These are phyloP conservation scores for Triticum aestivum DNA, from an alignment of 176 grass and related monocot genomes.

Conservation along the genomic window IWGSC_CS_RefSeq_v2.1 NC_057801.1:63047240-63047739, in stretches of 20 bases:
- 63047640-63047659: no score
- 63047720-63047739: neutral
- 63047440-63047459: neutral
- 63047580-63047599: neutral
- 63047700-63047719: neutral
- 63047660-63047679: neutral
- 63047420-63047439: neutral
- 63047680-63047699: neutral
- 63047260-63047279: constrained; percentile 35
- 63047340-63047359: constrained; percentile 22
- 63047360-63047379: neutral
- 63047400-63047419: neutral
- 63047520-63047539: neutral
- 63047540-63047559: neutral
- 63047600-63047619: neutral
- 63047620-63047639: no score
- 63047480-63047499: neutral
- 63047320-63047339: constrained; percentile 23
- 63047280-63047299: neutral
- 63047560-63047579: neutral
- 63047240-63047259: constrained; percentile 25
- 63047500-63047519: neutral
- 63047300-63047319: constrained; percentile 33
- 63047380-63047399: neutral
- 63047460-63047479: neutral